Percentiles rank a stretch among this genome's conserved stretches.
phyloP scores from a whole-genome alignment of 2,329 filamentous ascomycete species.

The Coccinonectria pachysandricola region DNA sequence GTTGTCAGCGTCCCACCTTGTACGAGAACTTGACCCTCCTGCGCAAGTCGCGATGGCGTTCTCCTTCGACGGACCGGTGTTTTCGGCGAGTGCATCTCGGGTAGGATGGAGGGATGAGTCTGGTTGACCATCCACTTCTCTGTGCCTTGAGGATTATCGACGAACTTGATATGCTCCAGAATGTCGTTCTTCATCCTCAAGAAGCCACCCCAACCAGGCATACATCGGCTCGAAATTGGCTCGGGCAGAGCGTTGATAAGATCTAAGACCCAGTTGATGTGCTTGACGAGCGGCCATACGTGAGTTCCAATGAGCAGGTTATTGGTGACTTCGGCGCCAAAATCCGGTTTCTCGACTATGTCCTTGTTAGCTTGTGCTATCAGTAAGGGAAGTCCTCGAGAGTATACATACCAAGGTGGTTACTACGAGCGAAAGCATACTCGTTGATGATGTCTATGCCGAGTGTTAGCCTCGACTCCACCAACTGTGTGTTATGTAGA shows the following conservation, averaged over 20 bases:
- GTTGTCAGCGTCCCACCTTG: constrained; percentile 32
- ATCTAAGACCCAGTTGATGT: constrained; percentile 25
- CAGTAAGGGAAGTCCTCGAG: too few relatives aligned
- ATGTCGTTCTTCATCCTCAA: constrained; percentile 30
- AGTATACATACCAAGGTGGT: constrained; percentile 18
- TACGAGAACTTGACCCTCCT: constrained; percentile 29
- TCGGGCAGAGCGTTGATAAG: constrained; percentile 27
- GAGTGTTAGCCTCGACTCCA: constrained; percentile 1
- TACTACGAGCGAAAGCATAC: constrained; percentile 27
- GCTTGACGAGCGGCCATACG: constrained; percentile 26
- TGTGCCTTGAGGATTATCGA: constrained; percentile 24
- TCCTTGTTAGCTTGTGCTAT: too few relatives aligned
- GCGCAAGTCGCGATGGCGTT: constrained; percentile 22
- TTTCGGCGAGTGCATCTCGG: constrained; percentile 22
- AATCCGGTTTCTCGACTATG: constrained; percentile 24
- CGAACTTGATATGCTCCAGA: constrained; percentile 24
- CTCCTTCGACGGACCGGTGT: constrained; percentile 25
- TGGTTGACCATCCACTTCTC: constrained; percentile 24
- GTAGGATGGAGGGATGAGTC: constrained; percentile 27
- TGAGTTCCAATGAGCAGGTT: constrained; percentile 27
- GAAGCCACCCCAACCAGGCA: constrained; percentile 27
- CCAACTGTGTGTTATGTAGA: not conserved
- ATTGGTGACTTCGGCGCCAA: constrained; percentile 26
- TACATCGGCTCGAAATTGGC: constrained; percentile 23
- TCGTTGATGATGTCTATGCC: constrained; percentile 29